Percentiles rank a stretch among this genome's conserved stretches.
These are phyloP conservation scores for Diaporthe citri DNA, from an alignment of 2,329 filamentous ascomycete genomes.

Conservation along the genomic window DNA sequence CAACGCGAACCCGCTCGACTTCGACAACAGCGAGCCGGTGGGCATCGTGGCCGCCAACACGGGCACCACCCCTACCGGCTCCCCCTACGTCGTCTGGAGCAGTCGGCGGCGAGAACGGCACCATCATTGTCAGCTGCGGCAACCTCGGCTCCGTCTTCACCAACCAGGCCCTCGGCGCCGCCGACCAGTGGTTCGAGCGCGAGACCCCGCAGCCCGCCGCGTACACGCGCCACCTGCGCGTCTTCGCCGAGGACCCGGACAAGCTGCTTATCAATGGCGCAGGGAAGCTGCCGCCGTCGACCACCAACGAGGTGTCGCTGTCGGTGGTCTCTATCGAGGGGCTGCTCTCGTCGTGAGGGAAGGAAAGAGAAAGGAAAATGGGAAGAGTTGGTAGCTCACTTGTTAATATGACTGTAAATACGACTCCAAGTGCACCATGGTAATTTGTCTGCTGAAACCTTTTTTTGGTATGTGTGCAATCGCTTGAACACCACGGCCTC, in stretches of 20 bases:
- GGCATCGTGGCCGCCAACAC: constrained; percentile 49
- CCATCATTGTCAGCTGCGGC: constrained; percentile 57
- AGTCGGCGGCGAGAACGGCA: constrained; percentile 60
- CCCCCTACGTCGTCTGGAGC: constrained; percentile 60
- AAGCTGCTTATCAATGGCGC: constrained; percentile 59
- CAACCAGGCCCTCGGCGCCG: constrained; percentile 56
- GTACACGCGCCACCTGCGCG: constrained; percentile 54
- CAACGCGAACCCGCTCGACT: constrained; percentile 54
- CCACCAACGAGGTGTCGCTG: constrained; percentile 57
- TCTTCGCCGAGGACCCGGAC: constrained; percentile 52
- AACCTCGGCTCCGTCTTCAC: constrained; percentile 55
- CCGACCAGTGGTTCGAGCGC: constrained; percentile 53
- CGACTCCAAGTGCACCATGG: neutral
- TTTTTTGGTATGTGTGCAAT: too few relatives aligned
- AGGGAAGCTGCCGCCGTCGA: constrained; percentile 60
- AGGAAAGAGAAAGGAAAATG: neutral
- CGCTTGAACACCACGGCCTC: neutral
- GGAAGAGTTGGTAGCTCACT: neutral
- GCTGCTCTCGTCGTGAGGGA: constrained; percentile 27
- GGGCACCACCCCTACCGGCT: constrained; percentile 52
- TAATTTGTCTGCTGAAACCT: neutral
- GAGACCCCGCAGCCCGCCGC: constrained; percentile 51
- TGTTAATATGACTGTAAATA: constrained; percentile 16
- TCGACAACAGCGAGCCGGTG: constrained; percentile 50
- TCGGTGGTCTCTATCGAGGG: constrained; percentile 49